Evolutionary conservation across 345 rosid species (phyloP), one percentile per base, ranked within the genome.

Genomic region (Acer saccharum): DNA sequence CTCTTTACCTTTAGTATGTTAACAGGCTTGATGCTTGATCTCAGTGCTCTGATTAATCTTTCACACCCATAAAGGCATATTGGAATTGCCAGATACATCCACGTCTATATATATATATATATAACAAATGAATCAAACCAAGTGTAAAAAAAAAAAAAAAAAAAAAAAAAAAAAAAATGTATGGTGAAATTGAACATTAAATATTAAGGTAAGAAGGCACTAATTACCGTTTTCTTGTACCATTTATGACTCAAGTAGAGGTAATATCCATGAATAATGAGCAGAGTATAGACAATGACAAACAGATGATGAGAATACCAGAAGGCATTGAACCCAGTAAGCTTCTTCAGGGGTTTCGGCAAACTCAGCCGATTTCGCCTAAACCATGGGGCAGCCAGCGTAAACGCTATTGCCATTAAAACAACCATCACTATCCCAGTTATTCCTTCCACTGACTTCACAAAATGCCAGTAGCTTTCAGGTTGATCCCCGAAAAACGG

Each of bases 271-370:
- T 93, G 98, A 4, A 87, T 89, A 74, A 93, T 50, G 48, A 93
- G 94, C 75, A 91, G 84, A 23, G 83, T 25, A 77, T 91, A 93
- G 83, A 93, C 98, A 20, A 93, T 84, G 81, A 91, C 75, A 50
- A 93, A 93, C 65, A 93, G 80, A 48, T 93, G 98, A 78, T 93
- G 96, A 20, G 95, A 90, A 77, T 93, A 93, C 98, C 98, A 91
- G 68, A 93, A 93, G 75, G 96, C 95, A 77, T 93, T 93, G 83
- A 90, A 93, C 61, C 98, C 93, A 3, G 98, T 90, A 58, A 93
- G 89, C 70, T 88, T 90, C 88, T 85, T 87, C 66, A 93, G 81
- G 46, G 88, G 85, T 12, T 83, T 84, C 5, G 95, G 95, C 76
- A 93, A 80, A 20, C 85, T 87, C 41, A 87, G 84, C 78, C 69